phyloP scores from a whole-genome alignment of 2,329 filamentous ascomycete species.

The Claviceps sp. region DNA sequence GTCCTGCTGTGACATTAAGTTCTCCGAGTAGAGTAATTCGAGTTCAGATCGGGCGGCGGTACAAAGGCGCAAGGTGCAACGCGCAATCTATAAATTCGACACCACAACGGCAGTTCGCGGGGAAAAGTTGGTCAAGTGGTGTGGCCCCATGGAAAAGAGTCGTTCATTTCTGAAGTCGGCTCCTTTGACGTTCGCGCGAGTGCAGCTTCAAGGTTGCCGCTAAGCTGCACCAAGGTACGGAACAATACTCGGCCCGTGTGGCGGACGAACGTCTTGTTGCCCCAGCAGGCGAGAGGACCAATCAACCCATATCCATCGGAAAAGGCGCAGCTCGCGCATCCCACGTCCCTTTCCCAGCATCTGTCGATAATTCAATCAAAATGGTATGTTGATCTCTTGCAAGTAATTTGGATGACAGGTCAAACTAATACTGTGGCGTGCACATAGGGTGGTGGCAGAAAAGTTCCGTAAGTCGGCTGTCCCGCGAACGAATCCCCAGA shows the following conservation, averaged over 20 bases:
- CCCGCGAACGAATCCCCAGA: not conserved
- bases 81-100: not conserved
- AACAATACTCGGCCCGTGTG: conserved; percentile 3
- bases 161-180: too few relatives aligned
- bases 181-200: too few relatives aligned
- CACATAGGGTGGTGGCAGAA: conserved; percentile 63
- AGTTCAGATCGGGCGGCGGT: not conserved
- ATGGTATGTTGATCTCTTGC: conserved; percentile 34
- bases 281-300: not conserved
- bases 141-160: too few relatives aligned
- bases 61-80: not conserved
- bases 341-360: conserved; percentile 9
- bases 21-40: not conserved
- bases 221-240: not conserved
- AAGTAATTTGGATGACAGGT: not conserved
- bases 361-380: conserved; percentile 29
- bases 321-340: conserved; percentile 19
- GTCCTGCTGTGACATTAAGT: not conserved
- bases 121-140: conserved; percentile 5
- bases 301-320: conserved; percentile 1
- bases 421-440: not conserved
- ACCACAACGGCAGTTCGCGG: conserved; percentile 1
- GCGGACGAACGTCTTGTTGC: not conserved
- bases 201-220: too few relatives aligned
- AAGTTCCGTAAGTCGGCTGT: conserved; percentile 36